Conservation (phyloP, 208 protist species). For the Leishmania martiniquensis region DNA sequence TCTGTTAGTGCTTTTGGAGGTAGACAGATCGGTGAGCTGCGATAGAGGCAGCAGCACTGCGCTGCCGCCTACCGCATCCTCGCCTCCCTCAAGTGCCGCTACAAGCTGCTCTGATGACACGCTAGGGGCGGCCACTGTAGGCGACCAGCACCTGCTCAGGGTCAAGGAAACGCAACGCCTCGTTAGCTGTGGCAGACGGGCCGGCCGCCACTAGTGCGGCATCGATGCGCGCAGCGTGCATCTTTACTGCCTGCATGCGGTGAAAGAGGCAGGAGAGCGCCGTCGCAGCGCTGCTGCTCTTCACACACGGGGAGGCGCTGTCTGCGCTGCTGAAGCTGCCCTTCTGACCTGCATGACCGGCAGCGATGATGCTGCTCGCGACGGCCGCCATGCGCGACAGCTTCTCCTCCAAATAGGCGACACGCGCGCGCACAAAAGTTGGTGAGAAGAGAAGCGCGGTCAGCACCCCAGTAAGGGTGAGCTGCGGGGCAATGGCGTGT, state of each 20-base stretch:
- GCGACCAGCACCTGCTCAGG: slow-evolving; percentile 6
- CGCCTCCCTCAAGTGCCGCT: not conserved
- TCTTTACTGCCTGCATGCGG: slow-evolving; percentile 30
- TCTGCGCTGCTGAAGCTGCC: not conserved
- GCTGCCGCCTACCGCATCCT: not conserved
- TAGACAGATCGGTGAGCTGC: not conserved
- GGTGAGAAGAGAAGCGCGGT: slow-evolving; percentile 34
- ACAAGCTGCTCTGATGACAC: not conserved
- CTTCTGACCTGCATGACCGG: not conserved
- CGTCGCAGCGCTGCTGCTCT: not conserved
- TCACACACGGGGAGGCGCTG: not conserved
- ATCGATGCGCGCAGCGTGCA: slow-evolving; percentile 22
- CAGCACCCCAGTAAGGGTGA: slow-evolving; percentile 16
- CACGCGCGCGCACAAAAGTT: slow-evolving; percentile 20
- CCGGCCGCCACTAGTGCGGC: slow-evolving; percentile 4
- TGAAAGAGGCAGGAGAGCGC: slow-evolving; percentile 29
- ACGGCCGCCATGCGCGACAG: slow-evolving; percentile 6
- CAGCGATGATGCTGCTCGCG: not conserved
- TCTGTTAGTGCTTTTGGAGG: not conserved
- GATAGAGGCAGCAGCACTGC: not conserved
- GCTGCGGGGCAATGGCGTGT: slow-evolving; percentile 13
- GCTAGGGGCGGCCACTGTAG: slow-evolving; percentile 10
- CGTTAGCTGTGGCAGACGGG: not conserved
- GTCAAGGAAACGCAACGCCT: not conserved
- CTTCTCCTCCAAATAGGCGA: slow-evolving; percentile 27